Conservation (phyloP, 805 yeast species). For the Metschnikowia dekortorum region DNA sequence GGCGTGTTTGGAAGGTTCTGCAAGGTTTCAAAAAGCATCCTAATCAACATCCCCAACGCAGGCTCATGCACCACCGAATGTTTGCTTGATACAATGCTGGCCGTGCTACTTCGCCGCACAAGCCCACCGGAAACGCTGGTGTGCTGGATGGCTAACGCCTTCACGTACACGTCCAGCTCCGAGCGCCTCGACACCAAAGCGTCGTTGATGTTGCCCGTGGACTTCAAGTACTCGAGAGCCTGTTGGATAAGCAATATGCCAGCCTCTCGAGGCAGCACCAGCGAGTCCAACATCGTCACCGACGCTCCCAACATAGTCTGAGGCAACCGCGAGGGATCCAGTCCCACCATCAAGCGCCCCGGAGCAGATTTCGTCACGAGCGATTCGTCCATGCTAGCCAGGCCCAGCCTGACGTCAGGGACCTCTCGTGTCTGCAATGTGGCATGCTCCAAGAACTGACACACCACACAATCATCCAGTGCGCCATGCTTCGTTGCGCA, state of each 20-base stretch:
- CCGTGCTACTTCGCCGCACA: not conserved
- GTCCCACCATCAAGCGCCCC: not conserved
- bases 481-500: not conserved
- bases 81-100: not conserved
- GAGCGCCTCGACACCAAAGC: not conserved
- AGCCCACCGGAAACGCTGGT: not conserved
- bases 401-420: not conserved
- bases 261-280: not conserved
- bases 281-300: not conserved
- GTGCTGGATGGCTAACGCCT: not conserved
- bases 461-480: not conserved
- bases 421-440: not conserved
- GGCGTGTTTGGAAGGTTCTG: not conserved
- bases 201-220: not conserved
- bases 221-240: not conserved
- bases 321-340: not conserved
- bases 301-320: not conserved
- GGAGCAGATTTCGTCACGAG: not conserved
- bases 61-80: not conserved
- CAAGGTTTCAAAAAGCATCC: not conserved
- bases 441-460: not conserved
- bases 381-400: not conserved
- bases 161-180: not conserved
- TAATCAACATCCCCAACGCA: not conserved
- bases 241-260: slow-evolving; percentile 1